Evolutionary conservation across 225 moss, liverwort and hornwort species (phyloP), one percentile per base, ranked within the genome.

Genomic region (Climacium dendroides): DNA sequence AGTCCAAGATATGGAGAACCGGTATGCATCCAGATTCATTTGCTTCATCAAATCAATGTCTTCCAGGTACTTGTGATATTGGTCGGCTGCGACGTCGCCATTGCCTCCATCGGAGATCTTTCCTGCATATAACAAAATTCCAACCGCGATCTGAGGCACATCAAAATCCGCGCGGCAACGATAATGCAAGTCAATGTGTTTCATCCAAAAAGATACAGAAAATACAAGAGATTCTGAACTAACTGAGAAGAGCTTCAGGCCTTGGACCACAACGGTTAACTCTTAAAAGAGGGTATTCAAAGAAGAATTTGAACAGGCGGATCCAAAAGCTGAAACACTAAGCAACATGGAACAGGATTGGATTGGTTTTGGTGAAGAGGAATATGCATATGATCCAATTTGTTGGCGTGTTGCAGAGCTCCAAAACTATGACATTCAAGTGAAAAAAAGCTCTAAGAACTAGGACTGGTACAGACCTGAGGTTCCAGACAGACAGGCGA

Each of bases 1-100:
- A 80, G 92, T 81, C 98, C 98, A 98, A 14, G 97, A 91, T 78
- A 98, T 94, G 54, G 97, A 97, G 90, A 98, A 97, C 78, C 97
- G 94, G 45, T 97, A 97, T 37, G 97, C 97, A 65, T 92, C 93
- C 90, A 96, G 65, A 86, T 96, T 87, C 94, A 98, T 85, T 23
- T 93, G 82, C 57, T 87, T 80, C 88, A 98, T 92, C 77, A 90
- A 87, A 66, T 95, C 94, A 85, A 96, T 74, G 85, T 98, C 98
- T 75, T 96, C 95, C 95, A 89, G 50, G 89, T 95, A 98, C 53
- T 88, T 96, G 77, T 96, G 98, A 88, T 95, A 98, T 59, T 97
- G 96, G 65, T 97, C 97, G 45, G 85, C 93, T 50, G 97, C 87
- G 66, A 97, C 91, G 79, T 97, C 95, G 32, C 91, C 97, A 76